Base-by-base conservation (phyloP, 257 asterid species). In the Rubia yunnanensis region DNA sequence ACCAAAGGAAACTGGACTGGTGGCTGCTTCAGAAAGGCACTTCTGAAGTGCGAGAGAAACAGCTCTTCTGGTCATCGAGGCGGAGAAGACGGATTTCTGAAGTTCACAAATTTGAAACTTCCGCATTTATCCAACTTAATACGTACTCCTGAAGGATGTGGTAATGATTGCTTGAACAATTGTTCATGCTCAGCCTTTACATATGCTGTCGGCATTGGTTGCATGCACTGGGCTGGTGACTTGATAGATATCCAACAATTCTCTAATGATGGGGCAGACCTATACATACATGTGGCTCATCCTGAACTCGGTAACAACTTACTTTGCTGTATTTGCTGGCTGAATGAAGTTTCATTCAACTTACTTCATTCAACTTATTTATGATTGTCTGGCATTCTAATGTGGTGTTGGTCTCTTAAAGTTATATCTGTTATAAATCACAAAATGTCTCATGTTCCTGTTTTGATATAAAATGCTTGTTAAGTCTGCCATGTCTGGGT, bases 201-300 rank as follows among this genome's bases (percentile, higher is more conserved):
- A 7, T 49, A 34, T 62, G 4, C 27, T n/a, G 18, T 2, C 0
- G 74, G 78, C 38, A 68, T 76, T 64, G 74, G 74, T 18, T 76
- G 74, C 28, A 22, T 76, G 81, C 57, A 63, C 32, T 72, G 81
- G 81, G 48, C 6, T 23, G 62, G 13, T 22, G 53, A 6, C 52
- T 65, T 88, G 50, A 64, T 82, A 54, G 85, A 82, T 58, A 23
- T 78, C 14, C 85, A 78, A 68, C 68, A 62, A 36, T 82, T 82
- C 58, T 60, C 73, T 10, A 39, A n/a, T 5, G 63, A 61, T 17
- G 92, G 79, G 5, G 64, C 76, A 0, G 82, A 80, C 65, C 66
- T 88, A 54, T 41, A 14, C 50, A 41, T 41, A 41, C n/a, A 7
- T 7, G 50, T 14, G 50, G 50, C 50, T 14, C n/a, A 41, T 14